Evolutionary conservation across 2,329 filamentous ascomycete species (phyloP), one percentile per base, ranked within the genome.

Genomic region (Aspergillus sp.): DNA sequence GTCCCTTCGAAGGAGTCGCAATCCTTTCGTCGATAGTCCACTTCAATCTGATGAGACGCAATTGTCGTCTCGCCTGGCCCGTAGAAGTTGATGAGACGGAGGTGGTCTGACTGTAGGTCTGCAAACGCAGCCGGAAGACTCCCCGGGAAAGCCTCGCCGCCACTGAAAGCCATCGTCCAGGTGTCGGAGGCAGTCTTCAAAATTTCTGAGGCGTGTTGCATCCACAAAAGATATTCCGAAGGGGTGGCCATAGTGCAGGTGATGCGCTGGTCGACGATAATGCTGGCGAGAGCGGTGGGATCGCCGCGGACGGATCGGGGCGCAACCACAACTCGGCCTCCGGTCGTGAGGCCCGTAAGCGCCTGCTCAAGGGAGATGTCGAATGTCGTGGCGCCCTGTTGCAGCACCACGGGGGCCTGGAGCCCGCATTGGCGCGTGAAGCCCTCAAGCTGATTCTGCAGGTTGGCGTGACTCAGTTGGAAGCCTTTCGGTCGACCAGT

Each of bases 401-500:
- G 66, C 9, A 67, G 52, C 11, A 62, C 54, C 1, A 20, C 36
- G 16, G 58, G 52, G 2, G 31, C 55, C 18, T 59, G 45, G 10
- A 65, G 42, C 12, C 59, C 59, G 16, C 54, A 61, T 14, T 14
- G 42, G 11, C 55, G 56, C 2, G 57, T 54, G 10, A 45, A 54
- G 16, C 55, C 65, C 42, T 70, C 66, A 6, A 73, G 59, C n/a
- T 66, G 46, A 54, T 71, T 71, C 1, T 55, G 49, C 9, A 72
- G 22, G 32, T 57, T 62, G 3, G 24, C 32, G 49, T 75, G 68
- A 3, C 45, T 67, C 22, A 63, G 26, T 2, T 80, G 58, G 20
- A 81, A 73, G 4, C 79, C 79, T 65, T 82, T 82, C 2, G 80
- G 80, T 0, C 49, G 67, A 2, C 69, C 68, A 2, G 70, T 71